Base-by-base conservation (phyloP, 768 basidiomycete genomes). In the Fomitopsis serialis region DNA sequence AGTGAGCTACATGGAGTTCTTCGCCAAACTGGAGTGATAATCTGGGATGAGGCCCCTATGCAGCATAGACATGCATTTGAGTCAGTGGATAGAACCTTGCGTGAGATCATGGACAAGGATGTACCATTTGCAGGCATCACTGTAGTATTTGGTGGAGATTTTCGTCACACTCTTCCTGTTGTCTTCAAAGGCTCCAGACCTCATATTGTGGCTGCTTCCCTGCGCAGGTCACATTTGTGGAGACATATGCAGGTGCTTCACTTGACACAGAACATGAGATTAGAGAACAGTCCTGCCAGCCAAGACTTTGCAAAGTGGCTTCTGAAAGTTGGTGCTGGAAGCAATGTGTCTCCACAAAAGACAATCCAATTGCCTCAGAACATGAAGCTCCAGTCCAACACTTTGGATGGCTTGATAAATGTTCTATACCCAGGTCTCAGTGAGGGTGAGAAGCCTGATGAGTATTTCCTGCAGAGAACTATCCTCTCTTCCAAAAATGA, bases 71-170 rank as follows among this genome's bases (percentile, higher is more conserved):
- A 64, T 61, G 64, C 60, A 0, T 19, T 70, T 2, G 77, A 79
- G 52, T 71, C 73, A n/a, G 60, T 79, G 0, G 73, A 79, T 54
- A 44, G 66, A 0, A 70, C 71, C 0, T 46, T 73, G 0, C 52
- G 60, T 5, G 74, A 78, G 59, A 60, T 77, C 4, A 52, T 62
- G 1, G 46, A 64, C 23, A 23, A 53, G 24, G 34, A 68, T 17
- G 29, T 21, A 3, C 66, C 65, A 5, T 81, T 76, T 72, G 77
- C 73, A 40, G 76, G 72, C n/a, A 60, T 78, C 8, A 72, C 72
- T 24, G 58, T 76, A 0, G 50, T 80, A 2, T 76, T 79, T 68
- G 75, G n/a, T n/a, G n/a, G n/a, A n/a, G n/a, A n/a, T n/a, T n/a
- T n/a, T n/a, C n/a, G 74, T 1, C 34, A 79, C 17, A 46, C 42